phyloP scores from a whole-genome alignment of 257 asterid species.

The Nicotiana noctiflora region DNA sequence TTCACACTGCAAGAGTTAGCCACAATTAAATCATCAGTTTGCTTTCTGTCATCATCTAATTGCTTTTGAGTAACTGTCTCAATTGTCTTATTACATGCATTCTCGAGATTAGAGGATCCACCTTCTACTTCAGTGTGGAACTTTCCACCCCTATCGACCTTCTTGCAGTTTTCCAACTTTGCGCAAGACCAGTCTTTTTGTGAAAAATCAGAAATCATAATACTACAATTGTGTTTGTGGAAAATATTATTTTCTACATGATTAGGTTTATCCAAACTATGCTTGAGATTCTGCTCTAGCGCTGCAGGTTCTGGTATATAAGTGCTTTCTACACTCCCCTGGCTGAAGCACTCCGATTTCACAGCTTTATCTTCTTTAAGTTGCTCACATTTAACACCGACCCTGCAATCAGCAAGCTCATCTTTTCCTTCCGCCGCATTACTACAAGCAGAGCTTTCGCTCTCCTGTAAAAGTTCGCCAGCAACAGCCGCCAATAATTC shows the following conservation, averaged over 20 bases:
- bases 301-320: constrained; percentile 34
- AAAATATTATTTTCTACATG: constrained; percentile 36
- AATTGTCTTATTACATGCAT: constrained; percentile 23
- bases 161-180: constrained; percentile 29
- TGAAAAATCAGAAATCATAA: constrained; percentile 28
- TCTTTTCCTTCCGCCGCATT: constrained; percentile 48
- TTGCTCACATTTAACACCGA: constrained; percentile 26
- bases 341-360: constrained; percentile 57
- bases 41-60: constrained; percentile 27
- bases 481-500: constrained; percentile 97
- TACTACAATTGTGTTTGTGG: constrained; percentile 30
- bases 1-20: constrained; percentile 50
- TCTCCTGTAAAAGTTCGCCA: constrained; percentile 77
- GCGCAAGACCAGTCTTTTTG: constrained; percentile 38
- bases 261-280: constrained; percentile 24
- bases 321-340: constrained; percentile 75
- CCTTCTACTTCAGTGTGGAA: constrained; percentile 19
- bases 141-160: constrained; percentile 22
- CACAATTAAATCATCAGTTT: constrained; percentile 32
- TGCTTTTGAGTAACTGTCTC: constrained; percentile 28
- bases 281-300: constrained; percentile 33
- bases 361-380: constrained; percentile 33
- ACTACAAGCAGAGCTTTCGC: constrained; percentile 81
- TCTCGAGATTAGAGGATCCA: constrained; percentile 18
- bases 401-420: constrained; percentile 16